Evolutionary conservation across 2,329 filamentous ascomycete genomes (phyloP), one percentile per base, ranked within the genome.

Genomic region (Aspergillus japonicus): DNA sequence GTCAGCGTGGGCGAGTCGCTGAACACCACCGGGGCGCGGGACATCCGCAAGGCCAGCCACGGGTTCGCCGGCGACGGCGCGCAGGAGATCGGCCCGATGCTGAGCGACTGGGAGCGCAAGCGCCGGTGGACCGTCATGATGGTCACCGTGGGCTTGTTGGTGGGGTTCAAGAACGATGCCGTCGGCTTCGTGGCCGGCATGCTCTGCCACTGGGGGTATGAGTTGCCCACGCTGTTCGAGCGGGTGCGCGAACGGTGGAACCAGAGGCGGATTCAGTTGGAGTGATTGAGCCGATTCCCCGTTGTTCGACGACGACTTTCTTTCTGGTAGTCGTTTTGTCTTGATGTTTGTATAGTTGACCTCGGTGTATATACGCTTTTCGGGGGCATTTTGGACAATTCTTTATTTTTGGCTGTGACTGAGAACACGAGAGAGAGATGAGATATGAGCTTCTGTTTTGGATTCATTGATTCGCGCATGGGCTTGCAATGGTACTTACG

Each of bases 111-210:
- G 54, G 90, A 95, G 75, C 83, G 87, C 50, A 84, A 83, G 58
- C 86, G 91, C 73, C 83, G 92, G 59, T 96, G 91, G 90, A 90
- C 87, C 23, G 88, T 96, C 0, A 96, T 97, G 92, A 82, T 96
- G 60, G 88, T 93, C 62, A 98, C 94, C 0, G 87, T 91, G 8
- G 92, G 90, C 0, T 85, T 89, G 2, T 83, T 96, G 56, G 76
- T 98, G 53, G 92, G 91, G 0, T 96, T 96, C 69, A 89, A 87
- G 73, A 98, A 97, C 70, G 93, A 96, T 75, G 92, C 89, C 0
- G 85, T 96, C 5, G 94, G 94, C 0, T 96, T 97, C 68, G 61
- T 90, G 14, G 91, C 89, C 0, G 94, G 94, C 0, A 85, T 96
- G 81, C 73, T 90, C 3, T 96, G 92, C 73, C 87, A 94, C 75